Percentiles rank a stretch among this genome's conserved stretches.
Conservation (phyloP, 2,329 filamentous ascomycete genomes). For the Diaporthe sp. region DNA sequence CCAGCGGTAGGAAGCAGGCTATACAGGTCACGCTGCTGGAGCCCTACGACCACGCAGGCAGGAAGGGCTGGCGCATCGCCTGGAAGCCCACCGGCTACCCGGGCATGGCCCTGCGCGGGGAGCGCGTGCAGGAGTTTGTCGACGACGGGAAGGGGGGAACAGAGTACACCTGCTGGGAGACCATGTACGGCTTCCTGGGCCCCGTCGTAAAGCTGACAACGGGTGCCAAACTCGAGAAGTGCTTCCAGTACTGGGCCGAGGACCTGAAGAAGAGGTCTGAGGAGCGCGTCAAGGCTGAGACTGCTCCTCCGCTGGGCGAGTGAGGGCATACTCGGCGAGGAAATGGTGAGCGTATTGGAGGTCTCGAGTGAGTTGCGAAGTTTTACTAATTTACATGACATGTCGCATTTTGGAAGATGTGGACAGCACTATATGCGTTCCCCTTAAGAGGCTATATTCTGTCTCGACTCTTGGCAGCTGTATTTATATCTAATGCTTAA, state of each 20-base stretch:
- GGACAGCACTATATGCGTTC: not conserved
- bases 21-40: constrained; percentile 52
- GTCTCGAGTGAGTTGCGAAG: not conserved
- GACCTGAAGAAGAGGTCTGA: constrained; percentile 55
- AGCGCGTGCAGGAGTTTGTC: constrained; percentile 61
- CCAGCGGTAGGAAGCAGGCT: constrained; percentile 38
- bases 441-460: not conserved
- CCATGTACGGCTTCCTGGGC: constrained; percentile 58
- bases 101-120: constrained; percentile 52
- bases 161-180: constrained; percentile 61
- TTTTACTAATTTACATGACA: not conserved
- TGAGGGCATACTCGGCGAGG: not conserved
- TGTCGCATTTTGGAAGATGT: not conserved
- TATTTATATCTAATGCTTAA: not conserved
- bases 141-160: constrained; percentile 50
- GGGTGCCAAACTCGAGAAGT: constrained; percentile 50
- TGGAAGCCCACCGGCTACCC: constrained; percentile 54
- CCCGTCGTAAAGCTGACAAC: constrained; percentile 52
- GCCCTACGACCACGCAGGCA: constrained; percentile 46
- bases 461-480: not conserved
- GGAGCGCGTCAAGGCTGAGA: constrained; percentile 27
- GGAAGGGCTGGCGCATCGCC: constrained; percentile 54
- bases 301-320: constrained; percentile 14
- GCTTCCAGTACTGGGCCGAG: constrained; percentile 55
- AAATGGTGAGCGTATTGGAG: not conserved